Evolutionary conservation across 1,284 basidiomycete species (phyloP), one percentile per base, ranked within the genome.

Genomic region (Hortiboletus rubellus): DNA sequence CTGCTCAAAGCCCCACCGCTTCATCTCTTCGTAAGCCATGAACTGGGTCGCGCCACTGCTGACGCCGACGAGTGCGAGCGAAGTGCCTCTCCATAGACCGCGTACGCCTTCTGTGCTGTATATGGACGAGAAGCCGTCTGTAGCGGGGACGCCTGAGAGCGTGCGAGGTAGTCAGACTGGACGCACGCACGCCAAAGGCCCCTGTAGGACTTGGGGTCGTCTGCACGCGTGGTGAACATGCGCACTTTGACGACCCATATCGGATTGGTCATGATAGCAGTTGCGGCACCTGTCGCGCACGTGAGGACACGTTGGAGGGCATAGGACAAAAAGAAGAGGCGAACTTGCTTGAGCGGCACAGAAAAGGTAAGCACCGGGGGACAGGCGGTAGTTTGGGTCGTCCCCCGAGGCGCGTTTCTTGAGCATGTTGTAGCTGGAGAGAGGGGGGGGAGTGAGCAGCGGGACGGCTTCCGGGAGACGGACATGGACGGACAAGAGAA

Each of bases 201-300:
- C n/a, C 83, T 81, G 72, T 96, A 96, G 2, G 91, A 84, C 7
- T 73, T 75, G 34, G 89, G 82, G 57, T 86, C 83, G 55, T 83
- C 80, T 27, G 82, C 72, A 7, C 76, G 78, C 0, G 93, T 92
- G 2, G 95, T 95, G 69, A 98, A 99, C 87, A 99, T 96, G 58
- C 96, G 86, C 8, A 98, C 96, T 77, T 98, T 94, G 60, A 99
- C 91, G 12, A 99, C 93, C 96, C 96, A 99, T 65, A 99, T 87
- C 0, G 97, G 97, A 74, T 99, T 99, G 9, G 97, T 99, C 72
- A 98, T 83, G 60, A 98, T 80, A 0, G 96, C 95, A 3, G 96
- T 98, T 34, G 89, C 86, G 8, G 95, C 92, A 74, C 94, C 94
- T 96, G 70, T 46, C 9, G 17, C n/a, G 22, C 14, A 24, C 41